These are phyloP conservation scores for Fusarium avenaceum DNA, from an alignment of 2,329 filamentous ascomycete species.

Conservation along the genomic window DNA sequence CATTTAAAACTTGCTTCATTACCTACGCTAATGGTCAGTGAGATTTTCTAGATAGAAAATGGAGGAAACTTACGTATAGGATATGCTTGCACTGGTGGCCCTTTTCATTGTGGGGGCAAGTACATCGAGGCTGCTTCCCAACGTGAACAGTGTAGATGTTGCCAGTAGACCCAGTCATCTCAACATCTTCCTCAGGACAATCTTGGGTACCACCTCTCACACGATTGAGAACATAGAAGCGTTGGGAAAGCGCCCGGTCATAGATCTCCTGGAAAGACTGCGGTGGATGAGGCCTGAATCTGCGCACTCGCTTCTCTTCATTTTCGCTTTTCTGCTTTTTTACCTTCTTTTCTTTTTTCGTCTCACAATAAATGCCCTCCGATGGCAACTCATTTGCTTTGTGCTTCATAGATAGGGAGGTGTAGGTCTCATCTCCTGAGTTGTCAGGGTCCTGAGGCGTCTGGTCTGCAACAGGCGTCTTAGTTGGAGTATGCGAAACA, in stretches of 20 bases:
- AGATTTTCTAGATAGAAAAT: fast-evolving
- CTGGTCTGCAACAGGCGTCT: constrained; percentile 13
- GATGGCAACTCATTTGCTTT: constrained; percentile 9
- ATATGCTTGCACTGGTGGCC: constrained; percentile 76
- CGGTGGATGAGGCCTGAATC: constrained; percentile 53
- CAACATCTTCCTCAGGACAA: constrained; percentile 65
- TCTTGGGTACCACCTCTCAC: constrained; percentile 52
- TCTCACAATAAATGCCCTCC: neutral
- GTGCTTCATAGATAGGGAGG: constrained; percentile 36
- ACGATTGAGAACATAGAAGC: constrained; percentile 63
- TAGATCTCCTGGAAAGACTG: constrained; percentile 55
- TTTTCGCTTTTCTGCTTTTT: constrained; percentile 23
- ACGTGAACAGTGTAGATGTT: constrained; percentile 74
- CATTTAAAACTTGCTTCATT: constrained; percentile 70
- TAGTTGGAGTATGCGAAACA: neutral
- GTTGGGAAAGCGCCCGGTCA: constrained; percentile 57
- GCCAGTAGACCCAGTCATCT: constrained; percentile 74
- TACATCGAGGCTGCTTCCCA: constrained; percentile 64
- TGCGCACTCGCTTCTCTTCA: constrained; percentile 55
- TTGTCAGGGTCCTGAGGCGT: constrained; percentile 17
- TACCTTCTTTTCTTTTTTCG: constrained; percentile 24
- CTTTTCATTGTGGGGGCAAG: constrained; percentile 66
- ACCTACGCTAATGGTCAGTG: constrained; percentile 55
- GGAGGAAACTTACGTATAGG: constrained; percentile 62
- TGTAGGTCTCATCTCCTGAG: constrained; percentile 7